These are phyloP conservation scores for Solanum boliviense DNA, from an alignment of 257 asterid genomes.

Conservation along the genomic window DNA sequence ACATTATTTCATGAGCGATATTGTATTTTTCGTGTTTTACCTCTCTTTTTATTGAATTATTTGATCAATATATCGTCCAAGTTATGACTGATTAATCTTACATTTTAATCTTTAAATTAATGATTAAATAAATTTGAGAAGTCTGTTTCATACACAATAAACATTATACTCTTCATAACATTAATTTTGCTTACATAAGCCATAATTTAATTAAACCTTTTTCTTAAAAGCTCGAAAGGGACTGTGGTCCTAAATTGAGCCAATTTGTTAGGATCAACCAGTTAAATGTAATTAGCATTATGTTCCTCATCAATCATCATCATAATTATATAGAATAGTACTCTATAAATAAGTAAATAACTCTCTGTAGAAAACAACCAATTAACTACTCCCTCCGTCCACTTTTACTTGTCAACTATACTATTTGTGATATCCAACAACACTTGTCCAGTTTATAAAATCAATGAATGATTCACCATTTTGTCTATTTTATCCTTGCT, in stretches of 20 bases:
- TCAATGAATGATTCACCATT: too few relatives aligned
- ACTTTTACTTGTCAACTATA: too few relatives aligned
- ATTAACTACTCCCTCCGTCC: neutral
- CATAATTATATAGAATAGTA: neutral
- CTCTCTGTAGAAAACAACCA: neutral
- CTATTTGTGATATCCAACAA: too few relatives aligned
- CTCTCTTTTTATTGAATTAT: too few relatives aligned
- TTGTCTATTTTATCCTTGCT: too few relatives aligned
- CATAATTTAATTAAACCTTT: neutral
- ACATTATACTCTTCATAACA: neutral
- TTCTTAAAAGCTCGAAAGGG: neutral
- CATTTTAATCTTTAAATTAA: too few relatives aligned
- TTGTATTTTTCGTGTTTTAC: too few relatives aligned
- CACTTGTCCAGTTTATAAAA: too few relatives aligned
- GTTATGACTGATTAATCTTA: too few relatives aligned
- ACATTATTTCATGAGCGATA: too few relatives aligned
- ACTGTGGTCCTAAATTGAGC: neutral
- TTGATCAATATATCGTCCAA: too few relatives aligned
- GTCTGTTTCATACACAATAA: neutral
- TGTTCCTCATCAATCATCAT: neutral
- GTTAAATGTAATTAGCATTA: neutral
- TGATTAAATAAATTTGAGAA: too few relatives aligned
- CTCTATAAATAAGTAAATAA: neutral
- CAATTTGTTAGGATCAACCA: neutral
- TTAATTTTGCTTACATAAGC: neutral